A percentile compares a stretch with the other conserved stretches of the same genome.
phyloP scores from a whole-genome alignment of 768 basidiomycete species.

The Calocera viscosa region DNA sequence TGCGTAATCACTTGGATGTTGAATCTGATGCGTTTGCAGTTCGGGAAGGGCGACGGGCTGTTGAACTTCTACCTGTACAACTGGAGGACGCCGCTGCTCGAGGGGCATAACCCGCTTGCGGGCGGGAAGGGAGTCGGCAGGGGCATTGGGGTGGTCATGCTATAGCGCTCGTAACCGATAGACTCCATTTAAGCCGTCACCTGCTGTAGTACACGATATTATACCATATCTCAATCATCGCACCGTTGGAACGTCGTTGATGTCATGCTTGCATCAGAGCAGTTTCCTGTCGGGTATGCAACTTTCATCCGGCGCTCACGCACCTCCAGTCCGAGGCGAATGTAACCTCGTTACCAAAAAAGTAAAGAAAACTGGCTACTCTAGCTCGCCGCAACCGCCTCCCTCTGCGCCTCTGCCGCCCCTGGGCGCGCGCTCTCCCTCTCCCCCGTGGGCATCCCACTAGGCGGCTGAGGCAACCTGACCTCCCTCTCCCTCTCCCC shows the following conservation, averaged over 20 bases:
- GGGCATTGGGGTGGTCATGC: conserved; percentile 76
- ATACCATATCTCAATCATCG: too few relatives aligned
- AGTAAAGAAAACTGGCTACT: too few relatives aligned
- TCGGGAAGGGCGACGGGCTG: conserved; percentile 83
- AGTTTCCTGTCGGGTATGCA: too few relatives aligned
- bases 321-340: too few relatives aligned
- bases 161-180: conserved; percentile 34
- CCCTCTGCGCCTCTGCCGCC: neutral
- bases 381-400: neutral
- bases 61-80: conserved; percentile 92
- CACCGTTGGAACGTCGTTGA: too few relatives aligned
- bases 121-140: conserved; percentile 23
- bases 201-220: too few relatives aligned
- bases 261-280: too few relatives aligned
- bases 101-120: conserved; percentile 50
- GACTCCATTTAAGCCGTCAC: too few relatives aligned
- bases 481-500: conserved; percentile 11
- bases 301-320: too few relatives aligned
- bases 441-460: conserved; percentile 6
- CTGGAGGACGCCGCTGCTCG: conserved; percentile 72
- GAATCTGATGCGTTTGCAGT: conserved; percentile 37
- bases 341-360: too few relatives aligned
- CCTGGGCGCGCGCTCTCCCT: conserved; percentile 14
- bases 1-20: neutral
- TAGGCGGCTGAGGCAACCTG: too few relatives aligned